A percentile compares a stretch with the other conserved stretches of the same genome.
Conservation (phyloP, 495 filamentous ascomycete genomes). For the Penicillium soppii region DNA sequence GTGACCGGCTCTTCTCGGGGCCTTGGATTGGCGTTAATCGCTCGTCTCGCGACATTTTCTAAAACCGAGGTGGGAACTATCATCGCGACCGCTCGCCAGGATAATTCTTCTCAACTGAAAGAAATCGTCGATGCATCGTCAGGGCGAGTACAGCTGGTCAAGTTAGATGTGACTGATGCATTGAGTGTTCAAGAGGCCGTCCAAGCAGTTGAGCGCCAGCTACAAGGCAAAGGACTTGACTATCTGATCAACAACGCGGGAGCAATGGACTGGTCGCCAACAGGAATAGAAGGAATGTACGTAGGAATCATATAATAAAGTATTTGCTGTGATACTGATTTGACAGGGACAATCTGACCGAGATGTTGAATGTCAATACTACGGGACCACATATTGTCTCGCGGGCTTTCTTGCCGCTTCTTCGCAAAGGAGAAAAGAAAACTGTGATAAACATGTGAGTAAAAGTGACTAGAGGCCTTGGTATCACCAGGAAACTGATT, state of each 20-base stretch:
- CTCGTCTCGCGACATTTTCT: slow-evolving; percentile 27
- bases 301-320: too few species aligned
- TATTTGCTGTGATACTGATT: background rate
- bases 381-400: slow-evolving; percentile 42
- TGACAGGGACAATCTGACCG: slow-evolving; percentile 33
- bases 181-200: slow-evolving; percentile 42
- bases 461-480: background rate
- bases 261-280: slow-evolving; percentile 16
- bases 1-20: slow-evolving; percentile 50
- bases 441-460: slow-evolving; percentile 48
- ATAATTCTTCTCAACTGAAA: slow-evolving; percentile 28
- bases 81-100: slow-evolving; percentile 36
- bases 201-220: slow-evolving; percentile 26
- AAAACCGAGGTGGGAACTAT: slow-evolving; percentile 31
- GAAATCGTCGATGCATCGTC: slow-evolving; percentile 14
- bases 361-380: slow-evolving; percentile 47
- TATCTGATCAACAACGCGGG: slow-evolving; percentile 55
- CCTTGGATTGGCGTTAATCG: slow-evolving; percentile 52
- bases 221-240: slow-evolving; percentile 47
- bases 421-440: slow-evolving; percentile 44
- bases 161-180: slow-evolving; percentile 45
- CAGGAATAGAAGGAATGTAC: slow-evolving; percentile 36
- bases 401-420: slow-evolving; percentile 43
- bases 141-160: slow-evolving; percentile 43
- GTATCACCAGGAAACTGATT: background rate